Percentiles rank a stretch among this genome's conserved stretches.
These are phyloP conservation scores for Pulveroboletus sp. DNA, from an alignment of 768 basidiomycete genomes.

Conservation along the genomic window DNA sequence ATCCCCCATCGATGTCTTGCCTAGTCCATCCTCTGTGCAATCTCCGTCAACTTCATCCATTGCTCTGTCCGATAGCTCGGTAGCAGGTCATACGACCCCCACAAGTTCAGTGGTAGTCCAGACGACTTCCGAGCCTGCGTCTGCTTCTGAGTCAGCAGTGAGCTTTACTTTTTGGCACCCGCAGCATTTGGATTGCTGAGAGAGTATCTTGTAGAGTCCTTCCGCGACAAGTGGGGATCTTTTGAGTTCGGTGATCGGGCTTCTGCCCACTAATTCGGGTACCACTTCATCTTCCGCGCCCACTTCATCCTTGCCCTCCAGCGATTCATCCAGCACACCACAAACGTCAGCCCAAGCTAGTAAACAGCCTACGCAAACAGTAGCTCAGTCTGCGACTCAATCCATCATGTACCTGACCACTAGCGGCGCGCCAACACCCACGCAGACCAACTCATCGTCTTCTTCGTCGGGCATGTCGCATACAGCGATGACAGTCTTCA, in stretches of 20 bases:
- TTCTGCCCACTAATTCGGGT: conserved; percentile 18
- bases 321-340: conserved; percentile 12
- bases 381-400: conserved; percentile 59
- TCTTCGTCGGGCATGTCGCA: conserved; percentile 39
- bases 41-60: conserved; percentile 14
- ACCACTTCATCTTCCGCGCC: conserved; percentile 17
- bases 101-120: conserved; percentile 13
- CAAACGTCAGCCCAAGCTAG: conserved; percentile 9
- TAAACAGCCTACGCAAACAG: conserved; percentile 32
- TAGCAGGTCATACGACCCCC: conserved; percentile 10
- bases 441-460: conserved; percentile 15
- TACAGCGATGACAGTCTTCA: conserved; percentile 56
- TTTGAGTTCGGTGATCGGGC: conserved; percentile 9
- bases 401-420: conserved; percentile 44
- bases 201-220: conserved; percentile 7
- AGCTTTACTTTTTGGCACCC: conserved; percentile 2
- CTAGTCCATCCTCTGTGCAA: background rate
- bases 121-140: conserved; percentile 8
- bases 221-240: conserved; percentile 7
- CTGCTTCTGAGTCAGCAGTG: conserved; percentile 21
- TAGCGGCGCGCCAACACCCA: conserved; percentile 16
- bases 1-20: conserved; percentile 24
- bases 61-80: conserved; percentile 23
- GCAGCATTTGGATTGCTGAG: conserved; percentile 1
- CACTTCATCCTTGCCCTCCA: conserved; percentile 16